These are phyloP conservation scores for Nicotiana attenuata DNA, from an alignment of 257 asterid genomes.

Conservation along the genomic window DNA sequence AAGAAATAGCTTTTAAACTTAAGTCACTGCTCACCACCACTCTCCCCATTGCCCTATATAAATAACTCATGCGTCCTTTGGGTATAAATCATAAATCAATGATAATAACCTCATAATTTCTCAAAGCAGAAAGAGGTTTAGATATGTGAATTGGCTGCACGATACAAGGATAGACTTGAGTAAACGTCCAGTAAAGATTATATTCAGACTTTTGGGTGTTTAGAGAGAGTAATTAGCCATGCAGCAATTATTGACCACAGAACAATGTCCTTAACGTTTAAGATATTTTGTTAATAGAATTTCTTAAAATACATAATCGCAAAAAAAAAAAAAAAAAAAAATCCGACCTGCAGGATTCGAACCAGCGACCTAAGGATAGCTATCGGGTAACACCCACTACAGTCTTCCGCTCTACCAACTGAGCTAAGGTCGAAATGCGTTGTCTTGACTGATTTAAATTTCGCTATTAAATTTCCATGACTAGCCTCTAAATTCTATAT, in stretches of 20 bases:
- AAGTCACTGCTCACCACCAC: no score
- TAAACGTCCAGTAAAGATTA: neutral
- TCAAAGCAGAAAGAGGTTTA: neutral
- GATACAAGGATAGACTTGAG: neutral
- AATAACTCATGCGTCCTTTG: neutral
- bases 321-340: neutral
- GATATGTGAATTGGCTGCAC: neutral
- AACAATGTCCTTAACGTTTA: neutral
- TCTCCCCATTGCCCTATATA: no score
- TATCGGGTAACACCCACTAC: conserved; percentile 19
- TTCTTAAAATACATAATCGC: neutral
- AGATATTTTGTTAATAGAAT: neutral
- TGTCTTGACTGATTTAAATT: no score
- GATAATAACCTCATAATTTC: neutral
- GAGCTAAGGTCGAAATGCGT: conserved; percentile 40
- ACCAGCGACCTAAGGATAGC: conserved; percentile 27
- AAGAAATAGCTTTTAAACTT: no score
- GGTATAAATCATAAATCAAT: neutral
- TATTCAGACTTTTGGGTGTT: neutral
- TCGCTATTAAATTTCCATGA: no score
- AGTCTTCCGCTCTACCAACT: conserved; percentile 72
- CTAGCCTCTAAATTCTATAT: neutral
- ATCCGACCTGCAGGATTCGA: conserved; percentile 38
- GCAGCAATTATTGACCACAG: neutral
- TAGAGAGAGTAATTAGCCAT: neutral